Conservation (phyloP, 169 alveolate species). For the Cytauxzoon felis region DNA sequence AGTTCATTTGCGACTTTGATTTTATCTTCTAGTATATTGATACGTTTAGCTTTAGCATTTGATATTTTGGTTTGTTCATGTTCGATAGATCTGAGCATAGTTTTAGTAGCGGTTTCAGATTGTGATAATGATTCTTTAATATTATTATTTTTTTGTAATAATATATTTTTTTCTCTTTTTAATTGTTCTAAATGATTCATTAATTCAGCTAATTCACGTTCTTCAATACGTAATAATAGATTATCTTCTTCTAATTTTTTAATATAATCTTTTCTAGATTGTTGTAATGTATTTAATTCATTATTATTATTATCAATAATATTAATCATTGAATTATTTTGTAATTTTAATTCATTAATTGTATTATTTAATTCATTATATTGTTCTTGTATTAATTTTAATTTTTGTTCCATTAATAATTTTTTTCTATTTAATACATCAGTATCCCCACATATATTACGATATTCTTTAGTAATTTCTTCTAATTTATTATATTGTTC, state of each 20-base stretch:
- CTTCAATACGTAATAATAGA: slow-evolving; percentile 32
- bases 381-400: slow-evolving; percentile 13
- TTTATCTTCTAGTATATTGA: slow-evolving; percentile 38
- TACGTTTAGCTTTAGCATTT: slow-evolving; percentile 9
- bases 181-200: slow-evolving; percentile 24
- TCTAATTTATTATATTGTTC: slow-evolving; percentile 20
- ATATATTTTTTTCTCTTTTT: slow-evolving; percentile 18
- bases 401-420: slow-evolving; percentile 6
- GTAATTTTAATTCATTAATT: slow-evolving; percentile 1
- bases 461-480: slow-evolving; percentile 2
- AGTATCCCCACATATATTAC: slow-evolving; percentile 13
- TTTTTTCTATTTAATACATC: background rate
- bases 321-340: slow-evolving; percentile 7
- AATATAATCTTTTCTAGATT: slow-evolving; percentile 27
- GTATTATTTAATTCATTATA: slow-evolving; percentile 8
- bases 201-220: slow-evolving; percentile 49
- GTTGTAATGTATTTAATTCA: slow-evolving; percentile 9
- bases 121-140: slow-evolving; percentile 53
- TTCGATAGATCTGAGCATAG: slow-evolving; percentile 50
- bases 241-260: slow-evolving; percentile 37
- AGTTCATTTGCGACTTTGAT: slow-evolving; percentile 8
- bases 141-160: slow-evolving; percentile 25
- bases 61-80: slow-evolving; percentile 41
- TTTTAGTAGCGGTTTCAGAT: slow-evolving; percentile 55
- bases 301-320: slow-evolving; percentile 17